Evolutionary conservation across 2,329 filamentous ascomycete genomes (phyloP).

Genomic region (Claviceps digitariae): DNA sequence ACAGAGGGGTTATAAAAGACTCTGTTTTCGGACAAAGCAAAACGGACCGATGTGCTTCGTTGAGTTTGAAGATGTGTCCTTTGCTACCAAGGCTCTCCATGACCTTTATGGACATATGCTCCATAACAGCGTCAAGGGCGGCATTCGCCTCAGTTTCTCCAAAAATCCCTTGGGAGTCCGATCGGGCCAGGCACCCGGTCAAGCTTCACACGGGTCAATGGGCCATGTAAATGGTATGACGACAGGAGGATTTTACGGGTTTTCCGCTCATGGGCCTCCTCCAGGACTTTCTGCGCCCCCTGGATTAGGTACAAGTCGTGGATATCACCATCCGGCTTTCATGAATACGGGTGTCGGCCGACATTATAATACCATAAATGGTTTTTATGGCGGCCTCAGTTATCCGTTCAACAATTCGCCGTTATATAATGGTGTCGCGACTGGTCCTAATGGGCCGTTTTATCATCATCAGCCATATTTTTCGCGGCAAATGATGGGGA

Average conservation of each 20-base stretch:
- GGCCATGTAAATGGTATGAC: slow-evolving; percentile 47
- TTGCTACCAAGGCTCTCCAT: slow-evolving; percentile 79
- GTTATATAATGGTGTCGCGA: slow-evolving; percentile 12
- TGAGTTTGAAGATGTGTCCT: slow-evolving; percentile 88
- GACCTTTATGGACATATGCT: slow-evolving; percentile 86
- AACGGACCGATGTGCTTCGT: slow-evolving; percentile 99
- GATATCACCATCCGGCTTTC: slow-evolving; percentile 12
- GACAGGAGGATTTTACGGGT: slow-evolving; percentile 36
- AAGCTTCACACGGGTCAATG: slow-evolving; percentile 26
- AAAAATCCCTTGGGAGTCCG: slow-evolving; percentile 94
- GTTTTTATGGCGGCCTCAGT: slow-evolving; percentile 9
- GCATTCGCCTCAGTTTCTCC: slow-evolving; percentile 90
- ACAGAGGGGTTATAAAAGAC: slow-evolving; percentile 85
- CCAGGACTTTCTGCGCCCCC: slow-evolving; percentile 69
- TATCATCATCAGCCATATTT: slow-evolving; percentile 13
- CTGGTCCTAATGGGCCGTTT: slow-evolving; percentile 8
- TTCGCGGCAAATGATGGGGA: slow-evolving; percentile 20
- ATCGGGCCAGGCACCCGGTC: slow-evolving; percentile 50
- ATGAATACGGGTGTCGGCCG: slow-evolving; percentile 10
- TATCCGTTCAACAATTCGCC: slow-evolving; percentile 13
- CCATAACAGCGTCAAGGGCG: slow-evolving; percentile 86
- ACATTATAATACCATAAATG: slow-evolving; percentile 5
- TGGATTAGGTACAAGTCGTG: slow-evolving; percentile 36
- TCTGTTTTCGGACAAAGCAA: slow-evolving; percentile 88
- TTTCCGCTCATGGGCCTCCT: slow-evolving; percentile 62